These are phyloP conservation scores for Aspergillus unguis DNA, from an alignment of 2,329 filamentous ascomycete genomes.

Conservation along the genomic window DNA sequence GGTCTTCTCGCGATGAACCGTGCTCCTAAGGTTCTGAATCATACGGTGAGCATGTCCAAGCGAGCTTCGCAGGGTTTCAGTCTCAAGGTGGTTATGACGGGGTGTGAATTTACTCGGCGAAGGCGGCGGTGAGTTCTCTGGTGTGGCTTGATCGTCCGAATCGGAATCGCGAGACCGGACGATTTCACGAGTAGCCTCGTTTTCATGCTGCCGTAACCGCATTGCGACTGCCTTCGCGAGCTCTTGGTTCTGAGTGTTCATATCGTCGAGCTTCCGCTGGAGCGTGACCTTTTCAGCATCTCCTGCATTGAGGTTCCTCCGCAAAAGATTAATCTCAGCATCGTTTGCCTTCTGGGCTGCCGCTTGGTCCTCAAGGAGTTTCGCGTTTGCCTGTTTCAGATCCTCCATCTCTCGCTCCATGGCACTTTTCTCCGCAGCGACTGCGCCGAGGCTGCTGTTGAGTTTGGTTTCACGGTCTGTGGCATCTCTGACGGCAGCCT, in stretches of 20 bases:
- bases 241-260: conserved; percentile 86
- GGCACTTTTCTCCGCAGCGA: conserved; percentile 70
- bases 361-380: conserved; percentile 75
- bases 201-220: conserved; percentile 65
- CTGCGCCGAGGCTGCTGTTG: conserved; percentile 65
- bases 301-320: conserved; percentile 71
- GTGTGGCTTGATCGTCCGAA: conserved; percentile 67
- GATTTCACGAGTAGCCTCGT: conserved; percentile 56
- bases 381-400: conserved; percentile 73
- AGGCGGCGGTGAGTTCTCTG: conserved; percentile 83
- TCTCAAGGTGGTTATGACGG: conserved; percentile 85
- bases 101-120: conserved; percentile 91
- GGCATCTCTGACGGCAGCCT: conserved; percentile 69
- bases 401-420: conserved; percentile 89
- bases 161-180: conserved; percentile 64
- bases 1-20: conserved; percentile 95
- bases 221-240: conserved; percentile 78
- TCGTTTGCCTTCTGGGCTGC: conserved; percentile 78
- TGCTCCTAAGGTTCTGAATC: conserved; percentile 92
- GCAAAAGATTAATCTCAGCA: conserved; percentile 78
- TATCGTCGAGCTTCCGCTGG: conserved; percentile 81
- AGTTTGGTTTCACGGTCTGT: conserved; percentile 81
- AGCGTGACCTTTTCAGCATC: conserved; percentile 76
- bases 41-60: conserved; percentile 92
- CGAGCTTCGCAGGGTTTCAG: conserved; percentile 91